Percentiles rank a stretch among this genome's conserved stretches.
These are phyloP conservation scores for Echeveria elegans DNA, from an alignment of 164 flowering plant genomes.

Conservation along the genomic window DNA sequence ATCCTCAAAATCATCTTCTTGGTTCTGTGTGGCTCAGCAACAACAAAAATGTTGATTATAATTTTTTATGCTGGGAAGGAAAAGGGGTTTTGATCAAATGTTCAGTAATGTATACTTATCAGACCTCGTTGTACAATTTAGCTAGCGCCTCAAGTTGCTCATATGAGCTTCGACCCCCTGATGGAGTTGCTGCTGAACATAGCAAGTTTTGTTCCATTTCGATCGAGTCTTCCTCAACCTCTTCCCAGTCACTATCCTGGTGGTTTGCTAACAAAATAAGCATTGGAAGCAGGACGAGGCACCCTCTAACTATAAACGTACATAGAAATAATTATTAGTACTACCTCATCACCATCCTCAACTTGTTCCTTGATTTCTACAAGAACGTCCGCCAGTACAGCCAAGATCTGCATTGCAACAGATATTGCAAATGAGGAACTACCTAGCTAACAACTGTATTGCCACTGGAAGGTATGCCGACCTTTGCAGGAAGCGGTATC, in stretches of 20 bases:
- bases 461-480: constrained; percentile 9
- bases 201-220: constrained; percentile 27
- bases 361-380: constrained; percentile 89
- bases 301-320: not conserved
- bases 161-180: constrained; percentile 33
- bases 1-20: constrained; percentile 59
- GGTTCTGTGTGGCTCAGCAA: constrained; percentile 26
- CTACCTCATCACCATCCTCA: constrained; percentile 53
- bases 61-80: not conserved
- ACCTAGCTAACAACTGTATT: not conserved
- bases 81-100: not conserved
- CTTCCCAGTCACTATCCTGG: constrained; percentile 95
- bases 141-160: constrained; percentile 75
- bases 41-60: not conserved
- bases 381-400: constrained; percentile 66
- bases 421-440: not conserved
- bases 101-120: not conserved
- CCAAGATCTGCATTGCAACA: constrained; percentile 47
- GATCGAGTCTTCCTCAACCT: constrained; percentile 32
- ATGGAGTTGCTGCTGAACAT: constrained; percentile 25
- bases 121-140: constrained; percentile 59
- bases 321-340: not conserved
- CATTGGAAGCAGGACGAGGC: not conserved
- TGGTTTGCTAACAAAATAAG: not conserved
- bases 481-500: constrained; percentile 86